Evolutionary conservation across 805 yeast species (phyloP).

Genomic region (Lipomyces orientalis): DNA sequence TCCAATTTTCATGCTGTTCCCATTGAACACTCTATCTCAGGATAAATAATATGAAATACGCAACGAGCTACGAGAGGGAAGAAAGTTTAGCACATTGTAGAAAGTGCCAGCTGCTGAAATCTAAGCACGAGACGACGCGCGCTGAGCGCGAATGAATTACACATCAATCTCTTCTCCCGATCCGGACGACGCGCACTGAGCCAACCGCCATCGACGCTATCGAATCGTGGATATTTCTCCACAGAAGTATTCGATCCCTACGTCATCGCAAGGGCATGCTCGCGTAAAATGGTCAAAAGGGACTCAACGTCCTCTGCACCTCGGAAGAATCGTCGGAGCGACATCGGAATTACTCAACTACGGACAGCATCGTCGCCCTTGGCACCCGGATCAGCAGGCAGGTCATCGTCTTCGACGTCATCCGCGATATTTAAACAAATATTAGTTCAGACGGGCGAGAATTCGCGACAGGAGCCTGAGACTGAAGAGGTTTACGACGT

Average conservation of each 20-base stretch:
- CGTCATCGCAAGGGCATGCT: background rate
- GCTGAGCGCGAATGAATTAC: background rate
- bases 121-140: background rate
- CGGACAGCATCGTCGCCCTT: background rate
- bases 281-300: background rate
- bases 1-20: no score
- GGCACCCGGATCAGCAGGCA: background rate
- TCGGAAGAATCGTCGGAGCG: background rate
- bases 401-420: background rate
- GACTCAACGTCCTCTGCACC: background rate
- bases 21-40: no score
- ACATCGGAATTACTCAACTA: background rate
- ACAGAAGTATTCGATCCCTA: background rate
- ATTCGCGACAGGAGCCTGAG: constrained; percentile 26
- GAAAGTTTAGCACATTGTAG: background rate
- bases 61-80: no score
- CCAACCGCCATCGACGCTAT: background rate
- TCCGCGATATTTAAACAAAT: background rate
- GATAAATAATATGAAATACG: no score
- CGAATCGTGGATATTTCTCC: background rate
- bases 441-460: background rate
- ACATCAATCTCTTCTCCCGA: background rate
- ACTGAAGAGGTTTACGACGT: constrained; percentile 30
- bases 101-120: no score
- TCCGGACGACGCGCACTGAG: background rate